Percentiles rank a stretch among this genome's conserved stretches.
Conservation (phyloP, 768 basidiomycete genomes). For the Leccinum variicolor region DNA sequence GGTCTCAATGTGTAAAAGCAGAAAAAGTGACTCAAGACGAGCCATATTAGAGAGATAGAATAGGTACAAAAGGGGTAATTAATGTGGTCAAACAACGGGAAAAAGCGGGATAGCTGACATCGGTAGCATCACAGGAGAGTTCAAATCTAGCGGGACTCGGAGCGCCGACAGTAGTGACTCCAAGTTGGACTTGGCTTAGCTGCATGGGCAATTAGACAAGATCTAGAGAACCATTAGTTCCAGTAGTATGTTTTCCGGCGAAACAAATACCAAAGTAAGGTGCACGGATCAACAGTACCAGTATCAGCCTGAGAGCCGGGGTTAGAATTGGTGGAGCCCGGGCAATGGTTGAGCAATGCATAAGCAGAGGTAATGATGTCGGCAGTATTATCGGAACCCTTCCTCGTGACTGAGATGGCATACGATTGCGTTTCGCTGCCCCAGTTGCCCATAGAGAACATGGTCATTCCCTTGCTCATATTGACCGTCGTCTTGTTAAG, state of each 20-base stretch:
- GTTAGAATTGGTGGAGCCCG: neutral
- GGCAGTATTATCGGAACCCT: neutral
- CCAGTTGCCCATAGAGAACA: conserved; percentile 8
- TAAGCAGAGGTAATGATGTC: neutral
- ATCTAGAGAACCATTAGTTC: neutral
- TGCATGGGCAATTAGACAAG: neutral
- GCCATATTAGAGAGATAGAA: too few species aligned
- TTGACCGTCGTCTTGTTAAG: conserved; percentile 1
- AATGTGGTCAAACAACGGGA: too few species aligned
- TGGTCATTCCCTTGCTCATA: conserved; percentile 1
- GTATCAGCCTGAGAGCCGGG: neutral
- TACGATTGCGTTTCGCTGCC: neutral
- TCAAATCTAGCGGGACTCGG: too few species aligned
- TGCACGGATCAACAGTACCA: neutral
- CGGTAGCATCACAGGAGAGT: too few species aligned
- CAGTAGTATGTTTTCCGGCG: neutral
- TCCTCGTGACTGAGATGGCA: neutral
- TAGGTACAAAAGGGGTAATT: too few species aligned
- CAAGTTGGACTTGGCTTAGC: too few species aligned
- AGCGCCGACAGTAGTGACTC: too few species aligned
- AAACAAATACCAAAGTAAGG: conserved; percentile 3
- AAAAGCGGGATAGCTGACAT: too few species aligned
- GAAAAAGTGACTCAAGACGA: too few species aligned
- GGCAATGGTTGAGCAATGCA: neutral
- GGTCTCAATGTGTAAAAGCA: too few species aligned